These are phyloP conservation scores for Kalaharituber pfeilii DNA, from an alignment of 2,329 filamentous ascomycete genomes.

Conservation along the genomic window DNA sequence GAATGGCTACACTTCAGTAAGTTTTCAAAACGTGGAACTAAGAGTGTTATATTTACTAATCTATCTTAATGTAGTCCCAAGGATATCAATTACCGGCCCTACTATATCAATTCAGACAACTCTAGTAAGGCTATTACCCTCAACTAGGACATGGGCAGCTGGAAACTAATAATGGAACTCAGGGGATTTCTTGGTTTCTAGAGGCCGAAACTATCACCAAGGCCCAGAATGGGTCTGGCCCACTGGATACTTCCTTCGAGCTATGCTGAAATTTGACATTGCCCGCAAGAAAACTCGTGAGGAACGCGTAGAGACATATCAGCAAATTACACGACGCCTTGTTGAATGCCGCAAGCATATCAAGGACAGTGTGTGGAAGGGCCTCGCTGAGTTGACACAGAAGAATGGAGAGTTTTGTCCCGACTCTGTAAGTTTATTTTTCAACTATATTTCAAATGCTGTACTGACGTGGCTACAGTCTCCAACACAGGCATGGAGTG, in stretches of 20 bases:
- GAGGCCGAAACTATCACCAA: constrained; percentile 95
- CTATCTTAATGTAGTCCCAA: constrained; percentile 35
- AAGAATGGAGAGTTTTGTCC: constrained; percentile 66
- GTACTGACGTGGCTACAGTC: constrained; percentile 23
- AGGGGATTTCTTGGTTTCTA: constrained; percentile 74
- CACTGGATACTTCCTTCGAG: constrained; percentile 84
- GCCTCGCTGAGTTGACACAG: constrained; percentile 82
- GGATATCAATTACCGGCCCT: constrained; percentile 83
- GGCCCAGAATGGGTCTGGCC: constrained; percentile 98
- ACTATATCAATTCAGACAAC: constrained; percentile 92
- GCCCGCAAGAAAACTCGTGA: constrained; percentile 47
- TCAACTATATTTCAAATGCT: constrained; percentile 1
- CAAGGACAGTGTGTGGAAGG: constrained; percentile 60
- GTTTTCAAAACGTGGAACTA: background rate
- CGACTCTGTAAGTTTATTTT: constrained; percentile 63
- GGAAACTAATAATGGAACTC: no score
- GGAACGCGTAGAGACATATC: constrained; percentile 71
- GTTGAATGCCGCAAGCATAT: constrained; percentile 75
- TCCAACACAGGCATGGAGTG: constrained; percentile 92
- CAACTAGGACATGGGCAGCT: no score
- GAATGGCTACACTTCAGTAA: constrained; percentile 80
- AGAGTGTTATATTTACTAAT: background rate
- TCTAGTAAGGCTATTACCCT: constrained; percentile 32
- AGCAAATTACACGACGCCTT: constrained; percentile 76
- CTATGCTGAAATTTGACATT: constrained; percentile 78